These are phyloP conservation scores for Thymus mandschuricus DNA, from an alignment of 257 asterid genomes.

Conservation along the genomic window DNA sequence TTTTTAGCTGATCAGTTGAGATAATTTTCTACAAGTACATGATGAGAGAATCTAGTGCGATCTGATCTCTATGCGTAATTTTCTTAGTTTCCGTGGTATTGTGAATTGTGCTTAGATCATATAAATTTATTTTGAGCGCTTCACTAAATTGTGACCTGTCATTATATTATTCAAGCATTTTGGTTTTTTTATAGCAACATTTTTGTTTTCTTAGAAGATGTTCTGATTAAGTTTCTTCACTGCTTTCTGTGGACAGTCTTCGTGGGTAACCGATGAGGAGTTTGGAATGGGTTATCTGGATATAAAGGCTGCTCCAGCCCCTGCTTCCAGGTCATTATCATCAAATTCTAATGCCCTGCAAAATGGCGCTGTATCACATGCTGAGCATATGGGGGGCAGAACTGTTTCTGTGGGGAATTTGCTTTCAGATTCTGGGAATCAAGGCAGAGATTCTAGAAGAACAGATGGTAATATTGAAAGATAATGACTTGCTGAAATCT, in stretches of 20 bases:
- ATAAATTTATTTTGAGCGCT: conserved; percentile 22
- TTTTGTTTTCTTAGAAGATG: conserved; percentile 11
- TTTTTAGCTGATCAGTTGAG: conserved; percentile 8
- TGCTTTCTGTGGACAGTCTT: conserved; percentile 58
- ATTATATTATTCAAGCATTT: conserved; percentile 20
- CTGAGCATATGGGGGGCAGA: conserved; percentile 65
- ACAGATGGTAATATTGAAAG: conserved; percentile 65
- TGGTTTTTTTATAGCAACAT: conserved; percentile 6
- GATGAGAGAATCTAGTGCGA: background rate
- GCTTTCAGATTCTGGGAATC: conserved; percentile 60
- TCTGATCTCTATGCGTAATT: conserved; percentile 25
- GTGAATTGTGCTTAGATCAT: conserved; percentile 18
- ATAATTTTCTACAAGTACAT: background rate
- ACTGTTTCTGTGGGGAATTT: conserved; percentile 49
- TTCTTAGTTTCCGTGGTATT: conserved; percentile 13
- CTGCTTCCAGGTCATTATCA: conserved; percentile 64
- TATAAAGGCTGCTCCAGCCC: conserved; percentile 70
- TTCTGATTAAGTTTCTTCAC: conserved; percentile 20
- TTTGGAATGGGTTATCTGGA: conserved; percentile 98
- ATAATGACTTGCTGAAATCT: conserved; percentile 47
- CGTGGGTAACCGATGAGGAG: conserved; percentile 99
- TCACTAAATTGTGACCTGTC: conserved; percentile 24
- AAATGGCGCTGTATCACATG: conserved; percentile 64
- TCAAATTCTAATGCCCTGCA: conserved; percentile 54
- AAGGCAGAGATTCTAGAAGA: conserved; percentile 62